A percentile compares a stretch with the other conserved stretches of the same genome.
phyloP scores from a whole-genome alignment of 2,329 filamentous ascomycete genomes.

The Colletotrichum magnum region DNA sequence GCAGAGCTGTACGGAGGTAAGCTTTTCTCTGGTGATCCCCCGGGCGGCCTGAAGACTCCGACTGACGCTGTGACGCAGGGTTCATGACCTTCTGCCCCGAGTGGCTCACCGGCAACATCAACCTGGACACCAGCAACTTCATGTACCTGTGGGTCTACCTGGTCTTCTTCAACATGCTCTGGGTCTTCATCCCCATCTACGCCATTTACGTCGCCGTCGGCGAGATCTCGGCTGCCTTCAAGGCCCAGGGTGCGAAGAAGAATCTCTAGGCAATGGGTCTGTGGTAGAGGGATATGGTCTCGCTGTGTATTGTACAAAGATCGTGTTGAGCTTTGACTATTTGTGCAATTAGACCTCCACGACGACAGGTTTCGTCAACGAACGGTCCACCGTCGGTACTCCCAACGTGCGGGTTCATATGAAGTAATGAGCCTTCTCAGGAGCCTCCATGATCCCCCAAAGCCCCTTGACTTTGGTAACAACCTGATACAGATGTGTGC shows the following conservation, averaged over 20 bases:
- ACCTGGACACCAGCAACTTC: slow-evolving; percentile 76
- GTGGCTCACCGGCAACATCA: slow-evolving; percentile 74
- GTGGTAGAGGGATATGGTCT: no score
- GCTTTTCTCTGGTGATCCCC: slow-evolving; percentile 41
- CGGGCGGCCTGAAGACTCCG: no score
- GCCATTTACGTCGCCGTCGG: slow-evolving; percentile 67
- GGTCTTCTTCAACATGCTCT: slow-evolving; percentile 78
- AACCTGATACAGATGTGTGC: no score
- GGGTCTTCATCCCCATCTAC: slow-evolving; percentile 76
- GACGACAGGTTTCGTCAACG: no score
- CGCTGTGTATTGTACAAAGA: no score
- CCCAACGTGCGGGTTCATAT: no score
- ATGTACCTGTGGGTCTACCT: slow-evolving; percentile 79
- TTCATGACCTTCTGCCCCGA: slow-evolving; percentile 82
- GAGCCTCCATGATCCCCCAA: no score
- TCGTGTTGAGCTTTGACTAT: no score
- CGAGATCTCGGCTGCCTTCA: slow-evolving; percentile 70
- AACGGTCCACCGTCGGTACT: no score
- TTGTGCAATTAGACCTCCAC: no score
- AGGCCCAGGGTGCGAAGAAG: slow-evolving; percentile 48
- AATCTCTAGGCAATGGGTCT: slow-evolving; percentile 44
- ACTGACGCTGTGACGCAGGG: slow-evolving; percentile 53
- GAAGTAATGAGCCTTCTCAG: no score
- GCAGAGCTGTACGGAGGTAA: slow-evolving; percentile 76
- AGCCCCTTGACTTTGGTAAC: no score